Evolutionary conservation across 192 early-diverging fungal species (phyloP).

Genomic region (Linnemannia schmuckeri): DNA sequence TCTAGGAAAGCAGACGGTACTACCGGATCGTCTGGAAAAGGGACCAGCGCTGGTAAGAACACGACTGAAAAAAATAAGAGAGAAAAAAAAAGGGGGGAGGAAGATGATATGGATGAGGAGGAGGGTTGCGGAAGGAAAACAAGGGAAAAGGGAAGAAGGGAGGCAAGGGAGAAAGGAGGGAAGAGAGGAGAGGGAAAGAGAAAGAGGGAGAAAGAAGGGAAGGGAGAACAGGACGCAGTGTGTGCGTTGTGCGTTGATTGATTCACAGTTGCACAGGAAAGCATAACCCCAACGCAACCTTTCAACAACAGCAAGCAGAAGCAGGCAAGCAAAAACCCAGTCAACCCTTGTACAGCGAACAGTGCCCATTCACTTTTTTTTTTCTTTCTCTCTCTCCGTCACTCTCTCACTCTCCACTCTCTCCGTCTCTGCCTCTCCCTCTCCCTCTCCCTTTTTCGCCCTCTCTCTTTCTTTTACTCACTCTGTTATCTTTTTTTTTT

Average conservation of each 20-base stretch:
- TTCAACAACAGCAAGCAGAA: neutral
- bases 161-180: neutral
- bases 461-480: neutral
- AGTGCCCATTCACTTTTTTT: too few relatives aligned
- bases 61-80: neutral
- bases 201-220: neutral
- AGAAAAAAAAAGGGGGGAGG: neutral
- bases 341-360: too few relatives aligned
- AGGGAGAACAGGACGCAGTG: neutral
- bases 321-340: neutral
- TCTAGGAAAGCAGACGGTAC: constrained; percentile 1
- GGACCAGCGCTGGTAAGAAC: constrained; percentile 24
- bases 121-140: neutral
- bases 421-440: neutral
- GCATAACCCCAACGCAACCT: neutral
- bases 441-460: neutral
- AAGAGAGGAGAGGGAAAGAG: neutral
- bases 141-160: neutral
- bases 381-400: neutral
- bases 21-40: constrained; percentile 9
- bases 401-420: neutral
- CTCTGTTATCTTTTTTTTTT: neutral
- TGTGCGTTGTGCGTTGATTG: neutral
- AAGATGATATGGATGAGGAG: neutral
- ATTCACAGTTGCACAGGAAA: neutral